Percentiles rank a stretch among this genome's conserved stretches.
phyloP scores from a whole-genome alignment of 129 eudicot genomes.

The Artemisia tridentata region DNA sequence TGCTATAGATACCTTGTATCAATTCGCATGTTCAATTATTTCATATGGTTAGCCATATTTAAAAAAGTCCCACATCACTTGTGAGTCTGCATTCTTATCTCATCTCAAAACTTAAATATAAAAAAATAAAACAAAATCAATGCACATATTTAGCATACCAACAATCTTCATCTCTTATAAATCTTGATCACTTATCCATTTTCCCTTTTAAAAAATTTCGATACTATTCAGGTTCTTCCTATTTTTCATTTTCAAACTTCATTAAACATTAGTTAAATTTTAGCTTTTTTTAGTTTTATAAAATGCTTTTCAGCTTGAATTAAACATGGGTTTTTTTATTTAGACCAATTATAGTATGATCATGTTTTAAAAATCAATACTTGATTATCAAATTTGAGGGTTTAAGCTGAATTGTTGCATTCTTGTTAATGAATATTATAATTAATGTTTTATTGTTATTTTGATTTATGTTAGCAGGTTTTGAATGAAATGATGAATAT shows the following conservation, averaged over 20 bases:
- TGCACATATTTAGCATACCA: slow-evolving; percentile 12
- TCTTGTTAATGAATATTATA: background rate
- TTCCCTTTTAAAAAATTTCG: slow-evolving; percentile 3
- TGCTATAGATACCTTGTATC: too few relatives aligned
- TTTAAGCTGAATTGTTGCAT: slow-evolving; percentile 11
- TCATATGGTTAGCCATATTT: background rate
- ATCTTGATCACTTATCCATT: slow-evolving; percentile 16
- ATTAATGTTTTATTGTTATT: background rate
- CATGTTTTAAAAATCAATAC: background rate
- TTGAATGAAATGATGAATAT: slow-evolving; percentile 37
- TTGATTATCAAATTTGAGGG: slow-evolving; percentile 3
- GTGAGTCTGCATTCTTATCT: slow-evolving; percentile 38
- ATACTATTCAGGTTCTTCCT: slow-evolving; percentile 8
- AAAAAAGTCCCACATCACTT: slow-evolving; percentile 18
- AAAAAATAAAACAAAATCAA: background rate
- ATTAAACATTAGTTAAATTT: background rate
- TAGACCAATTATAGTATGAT: slow-evolving; percentile 13
- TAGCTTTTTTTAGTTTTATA: background rate
- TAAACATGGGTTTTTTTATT: background rate
- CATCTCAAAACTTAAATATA: background rate
- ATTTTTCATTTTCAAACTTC: background rate
- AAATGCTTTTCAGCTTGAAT: slow-evolving; percentile 6
- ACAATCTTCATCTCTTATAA: slow-evolving; percentile 14
- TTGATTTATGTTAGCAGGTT: slow-evolving; percentile 19
- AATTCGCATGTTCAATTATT: background rate